A percentile compares a stretch with the other conserved stretches of the same genome.
These are phyloP conservation scores for Tolypocladium inflatum DNA, from an alignment of 2,329 filamentous ascomycete species.

Conservation along the genomic window DNA sequence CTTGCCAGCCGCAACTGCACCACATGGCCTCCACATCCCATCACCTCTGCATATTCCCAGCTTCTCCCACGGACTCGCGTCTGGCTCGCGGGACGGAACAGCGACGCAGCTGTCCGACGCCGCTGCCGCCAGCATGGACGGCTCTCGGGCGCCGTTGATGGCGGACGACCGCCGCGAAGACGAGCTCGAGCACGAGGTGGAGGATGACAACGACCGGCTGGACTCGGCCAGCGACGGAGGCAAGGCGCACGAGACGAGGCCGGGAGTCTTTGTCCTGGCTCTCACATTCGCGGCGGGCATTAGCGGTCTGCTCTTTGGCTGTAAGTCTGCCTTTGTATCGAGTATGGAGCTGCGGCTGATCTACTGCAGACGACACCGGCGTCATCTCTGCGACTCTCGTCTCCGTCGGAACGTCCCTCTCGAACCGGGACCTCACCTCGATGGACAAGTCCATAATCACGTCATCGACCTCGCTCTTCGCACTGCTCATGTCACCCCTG, in stretches of 20 bases:
- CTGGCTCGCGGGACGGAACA: neutral
- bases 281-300: slow-evolving; percentile 57
- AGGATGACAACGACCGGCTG: slow-evolving; percentile 12
- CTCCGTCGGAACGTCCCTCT: slow-evolving; percentile 51
- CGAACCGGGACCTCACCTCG: slow-evolving; percentile 44
- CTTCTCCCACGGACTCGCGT: neutral
- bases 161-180: slow-evolving; percentile 16
- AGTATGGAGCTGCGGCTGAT: slow-evolving; percentile 2
- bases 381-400: slow-evolving; percentile 61
- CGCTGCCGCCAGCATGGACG: slow-evolving; percentile 18
- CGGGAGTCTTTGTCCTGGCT: slow-evolving; percentile 47
- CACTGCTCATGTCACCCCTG: slow-evolving; percentile 53
- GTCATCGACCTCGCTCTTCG: slow-evolving; percentile 58
- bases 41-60: neutral
- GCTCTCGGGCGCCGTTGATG: slow-evolving; percentile 29
- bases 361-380: slow-evolving; percentile 50
- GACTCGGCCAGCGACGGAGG: slow-evolving; percentile 12
- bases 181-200: slow-evolving; percentile 20
- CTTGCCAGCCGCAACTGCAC: neutral
- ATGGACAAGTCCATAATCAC: slow-evolving; percentile 64
- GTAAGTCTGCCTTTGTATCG: slow-evolving; percentile 28
- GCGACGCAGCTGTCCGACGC: neutral
- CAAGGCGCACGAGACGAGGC: slow-evolving; percentile 19
- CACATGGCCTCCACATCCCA: neutral
- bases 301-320: slow-evolving; percentile 59